Conservation (phyloP, 2,329 filamentous ascomycete genomes). For the Colletotrichum zoysiae region DNA sequence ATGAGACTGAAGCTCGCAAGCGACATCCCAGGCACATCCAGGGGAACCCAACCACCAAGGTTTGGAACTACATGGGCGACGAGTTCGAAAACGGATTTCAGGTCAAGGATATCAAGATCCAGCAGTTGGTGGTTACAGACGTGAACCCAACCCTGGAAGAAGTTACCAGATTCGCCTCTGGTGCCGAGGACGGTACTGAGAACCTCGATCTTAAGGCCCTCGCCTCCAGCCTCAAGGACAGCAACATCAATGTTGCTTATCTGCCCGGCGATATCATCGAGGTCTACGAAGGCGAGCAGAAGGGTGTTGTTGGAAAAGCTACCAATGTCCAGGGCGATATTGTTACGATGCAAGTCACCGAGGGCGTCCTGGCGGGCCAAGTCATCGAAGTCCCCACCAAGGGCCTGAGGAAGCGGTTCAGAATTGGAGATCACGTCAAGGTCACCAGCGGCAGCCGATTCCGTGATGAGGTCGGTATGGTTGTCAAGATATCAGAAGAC, state of each 20-base stretch:
- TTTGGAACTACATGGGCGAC: conserved; percentile 88
- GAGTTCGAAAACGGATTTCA: conserved; percentile 94
- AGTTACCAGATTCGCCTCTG: conserved; percentile 92
- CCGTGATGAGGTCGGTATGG: conserved; percentile 95
- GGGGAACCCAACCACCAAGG: conserved; percentile 81
- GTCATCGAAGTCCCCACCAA: conserved; percentile 93
- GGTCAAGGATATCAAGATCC: conserved; percentile 93
- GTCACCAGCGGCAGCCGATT: conserved; percentile 97
- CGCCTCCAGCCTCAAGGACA: conserved; percentile 89
- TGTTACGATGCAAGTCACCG: conserved; percentile 86
- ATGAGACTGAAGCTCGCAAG: conserved; percentile 92
- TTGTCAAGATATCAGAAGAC: conserved; percentile 93
- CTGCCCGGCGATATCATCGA: conserved; percentile 96
- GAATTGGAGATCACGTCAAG: conserved; percentile 96
- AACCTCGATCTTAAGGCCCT: conserved; percentile 93
- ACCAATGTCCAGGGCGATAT: conserved; percentile 91
- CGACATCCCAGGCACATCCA: conserved; percentile 75
- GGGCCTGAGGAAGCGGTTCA: conserved; percentile 92
- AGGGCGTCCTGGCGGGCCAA: conserved; percentile 85
- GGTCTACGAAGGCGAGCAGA: conserved; percentile 95
- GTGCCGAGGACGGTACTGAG: conserved; percentile 90
- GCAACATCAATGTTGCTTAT: conserved; percentile 84
- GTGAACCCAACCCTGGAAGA: conserved; percentile 96
- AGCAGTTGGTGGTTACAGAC: conserved; percentile 85
- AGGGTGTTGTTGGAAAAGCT: conserved; percentile 87